Conservation (phyloP, 2,329 filamentous ascomycete species). For the Aureobasidium melanogenum region DNA sequence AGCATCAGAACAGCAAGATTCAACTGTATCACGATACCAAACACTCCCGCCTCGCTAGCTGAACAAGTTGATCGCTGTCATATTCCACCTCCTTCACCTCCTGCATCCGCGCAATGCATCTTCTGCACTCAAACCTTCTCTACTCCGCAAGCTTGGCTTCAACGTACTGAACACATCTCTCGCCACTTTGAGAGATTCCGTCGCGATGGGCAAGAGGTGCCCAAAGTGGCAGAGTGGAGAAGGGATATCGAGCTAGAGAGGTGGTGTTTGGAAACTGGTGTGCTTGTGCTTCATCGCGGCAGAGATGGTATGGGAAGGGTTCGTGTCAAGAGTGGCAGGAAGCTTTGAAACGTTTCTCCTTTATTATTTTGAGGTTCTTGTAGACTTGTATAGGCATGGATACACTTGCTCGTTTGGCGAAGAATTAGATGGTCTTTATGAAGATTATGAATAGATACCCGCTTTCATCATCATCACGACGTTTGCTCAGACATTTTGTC, state of each 20-base stretch:
- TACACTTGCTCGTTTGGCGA: too few relatives aligned
- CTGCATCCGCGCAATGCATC: slow-evolving; percentile 52
- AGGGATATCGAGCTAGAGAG: slow-evolving; percentile 24
- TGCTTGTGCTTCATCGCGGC: slow-evolving; percentile 22
- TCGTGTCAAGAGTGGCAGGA: background rate
- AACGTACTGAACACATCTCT: slow-evolving; percentile 80
- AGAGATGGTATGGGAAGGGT: background rate
- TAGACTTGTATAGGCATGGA: too few relatives aligned
- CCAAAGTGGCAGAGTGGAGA: slow-evolving; percentile 30
- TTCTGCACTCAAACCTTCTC: slow-evolving; percentile 57
- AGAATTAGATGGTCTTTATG: too few relatives aligned
- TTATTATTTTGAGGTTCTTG: too few relatives aligned
- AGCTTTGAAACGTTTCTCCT: background rate
- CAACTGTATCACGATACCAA: slow-evolving; percentile 10
- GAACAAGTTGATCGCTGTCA: slow-evolving; percentile 54
- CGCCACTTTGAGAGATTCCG: slow-evolving; percentile 62
- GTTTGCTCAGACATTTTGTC: too few relatives aligned
- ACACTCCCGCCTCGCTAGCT: slow-evolving; percentile 21
- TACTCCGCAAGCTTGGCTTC: slow-evolving; percentile 62
- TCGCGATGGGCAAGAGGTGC: slow-evolving; percentile 21
- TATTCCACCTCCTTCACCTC: slow-evolving; percentile 52
- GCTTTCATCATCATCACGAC: too few relatives aligned
- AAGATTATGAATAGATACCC: too few relatives aligned
- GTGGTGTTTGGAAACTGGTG: slow-evolving; percentile 32
- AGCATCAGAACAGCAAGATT: slow-evolving; percentile 14